Percentiles rank a stretch among this genome's conserved stretches.
These are phyloP conservation scores for Blepharisma stoltei DNA, from an alignment of 73 alveolate species.

Conservation along the genomic window DNA sequence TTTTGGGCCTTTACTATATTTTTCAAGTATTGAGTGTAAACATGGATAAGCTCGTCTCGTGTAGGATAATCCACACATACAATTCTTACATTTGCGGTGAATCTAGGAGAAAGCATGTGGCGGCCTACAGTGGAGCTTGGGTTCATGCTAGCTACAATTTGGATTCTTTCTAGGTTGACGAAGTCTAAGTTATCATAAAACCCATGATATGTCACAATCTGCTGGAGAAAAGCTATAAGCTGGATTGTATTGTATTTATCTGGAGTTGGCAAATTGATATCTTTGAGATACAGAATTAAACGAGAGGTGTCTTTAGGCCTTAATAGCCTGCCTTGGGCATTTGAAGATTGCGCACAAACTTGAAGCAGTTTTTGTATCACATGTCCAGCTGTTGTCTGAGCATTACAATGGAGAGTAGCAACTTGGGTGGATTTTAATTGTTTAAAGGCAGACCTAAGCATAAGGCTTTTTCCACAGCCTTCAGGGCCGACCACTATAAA, in stretches of 20 bases:
- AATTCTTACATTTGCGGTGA: constrained; percentile 99
- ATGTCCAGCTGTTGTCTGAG: constrained; percentile 70
- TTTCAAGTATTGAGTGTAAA: constrained; percentile 81
- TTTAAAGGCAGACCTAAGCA: constrained; percentile 86
- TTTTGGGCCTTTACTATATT: constrained; percentile 61
- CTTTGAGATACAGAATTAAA: constrained; percentile 96
- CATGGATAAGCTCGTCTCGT: constrained; percentile 88
- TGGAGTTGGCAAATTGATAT: constrained; percentile 99
- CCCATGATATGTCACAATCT: constrained; percentile 98
- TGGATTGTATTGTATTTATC: constrained; percentile 98
- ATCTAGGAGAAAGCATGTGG: constrained; percentile 96
- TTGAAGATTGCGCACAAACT: constrained; percentile 91
- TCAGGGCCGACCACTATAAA: constrained; percentile 99
- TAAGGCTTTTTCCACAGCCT: constrained; percentile 99
- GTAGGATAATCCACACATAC: constrained; percentile 95
- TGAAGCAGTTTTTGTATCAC: constrained; percentile 97
- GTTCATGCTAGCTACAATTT: constrained; percentile 98
- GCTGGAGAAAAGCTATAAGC: constrained; percentile 97
- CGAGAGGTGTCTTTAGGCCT: constrained; percentile 96
- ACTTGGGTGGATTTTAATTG: constrained; percentile 87
- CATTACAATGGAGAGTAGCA: constrained; percentile 71
- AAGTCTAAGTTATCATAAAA: constrained; percentile 99
- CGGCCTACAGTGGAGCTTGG: constrained; percentile 99
- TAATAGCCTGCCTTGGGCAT: constrained; percentile 88
- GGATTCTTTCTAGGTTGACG: constrained; percentile 93